Percentiles rank a stretch among this genome's conserved stretches.
Conservation (phyloP, 768 basidiomycete genomes). For the Amanita inopinata region DNA sequence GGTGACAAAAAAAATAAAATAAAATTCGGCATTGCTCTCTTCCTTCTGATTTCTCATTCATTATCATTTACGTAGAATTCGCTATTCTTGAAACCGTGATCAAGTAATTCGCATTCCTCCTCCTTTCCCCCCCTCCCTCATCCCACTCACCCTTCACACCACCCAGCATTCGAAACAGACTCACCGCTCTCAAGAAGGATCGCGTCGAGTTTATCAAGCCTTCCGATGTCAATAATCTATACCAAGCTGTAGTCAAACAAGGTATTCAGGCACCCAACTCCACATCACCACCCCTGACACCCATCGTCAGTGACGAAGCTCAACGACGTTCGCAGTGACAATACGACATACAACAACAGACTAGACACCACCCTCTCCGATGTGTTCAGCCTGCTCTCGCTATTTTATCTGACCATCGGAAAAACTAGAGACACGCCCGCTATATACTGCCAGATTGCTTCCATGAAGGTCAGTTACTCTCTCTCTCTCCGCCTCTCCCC, state of each 20-base stretch:
- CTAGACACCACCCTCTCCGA: conserved; percentile 93
- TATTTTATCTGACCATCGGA: conserved; percentile 97
- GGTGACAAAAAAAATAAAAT: too few species aligned
- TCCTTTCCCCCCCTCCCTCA: conserved; percentile 14
- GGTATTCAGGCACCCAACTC: conserved; percentile 30
- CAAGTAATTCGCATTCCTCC: conserved; percentile 42
- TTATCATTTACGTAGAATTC: conserved; percentile 58
- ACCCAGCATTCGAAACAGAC: conserved; percentile 87
- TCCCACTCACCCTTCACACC: conserved; percentile 13
- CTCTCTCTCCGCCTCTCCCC: background rate
- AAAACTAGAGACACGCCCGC: conserved; percentile 92
- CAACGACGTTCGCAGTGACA: conserved; percentile 82
- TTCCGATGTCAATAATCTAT: conserved; percentile 87
- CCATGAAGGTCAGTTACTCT: conserved; percentile 89
- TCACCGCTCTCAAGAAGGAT: conserved; percentile 91
- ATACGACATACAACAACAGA: conserved; percentile 70
- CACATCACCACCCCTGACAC: background rate
- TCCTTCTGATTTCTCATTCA: conserved; percentile 5
- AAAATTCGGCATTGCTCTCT: conserved; percentile 16
- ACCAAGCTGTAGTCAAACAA: conserved; percentile 90
- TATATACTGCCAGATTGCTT: conserved; percentile 92
- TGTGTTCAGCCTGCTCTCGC: conserved; percentile 88
- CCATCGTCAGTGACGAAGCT: conserved; percentile 70
- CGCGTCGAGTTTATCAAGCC: conserved; percentile 88
- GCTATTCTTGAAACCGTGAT: conserved; percentile 93